Conservation (phyloP, 2,329 filamentous ascomycete species). For the Clonostachys solani region DNA sequence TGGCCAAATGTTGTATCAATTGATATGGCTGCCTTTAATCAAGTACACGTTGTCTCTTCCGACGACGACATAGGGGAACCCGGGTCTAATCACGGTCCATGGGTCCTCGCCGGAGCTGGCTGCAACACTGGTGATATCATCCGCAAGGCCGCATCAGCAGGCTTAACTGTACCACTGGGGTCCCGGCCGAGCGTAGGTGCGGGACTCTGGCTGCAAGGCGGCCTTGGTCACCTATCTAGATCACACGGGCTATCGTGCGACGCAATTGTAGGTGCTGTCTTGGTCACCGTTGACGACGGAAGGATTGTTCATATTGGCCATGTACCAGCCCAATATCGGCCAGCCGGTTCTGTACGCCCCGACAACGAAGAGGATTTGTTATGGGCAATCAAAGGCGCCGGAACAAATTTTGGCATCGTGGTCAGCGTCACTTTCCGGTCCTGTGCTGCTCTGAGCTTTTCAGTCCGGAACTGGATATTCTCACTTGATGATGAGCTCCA, state of each 20-base stretch:
- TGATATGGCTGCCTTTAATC: constrained; percentile 53
- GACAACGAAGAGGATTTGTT: constrained; percentile 46
- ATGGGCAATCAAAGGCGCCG: constrained; percentile 55
- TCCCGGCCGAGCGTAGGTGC: constrained; percentile 59
- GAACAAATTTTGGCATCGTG: constrained; percentile 56
- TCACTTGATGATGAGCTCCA: constrained; percentile 20
- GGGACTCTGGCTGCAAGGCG: constrained; percentile 61
- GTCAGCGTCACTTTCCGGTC: constrained; percentile 47
- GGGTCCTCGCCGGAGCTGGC: constrained; percentile 49
- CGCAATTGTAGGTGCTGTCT: constrained; percentile 52
- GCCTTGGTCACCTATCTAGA: constrained; percentile 56
- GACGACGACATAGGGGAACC: constrained; percentile 10
- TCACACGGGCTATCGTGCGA: constrained; percentile 55
- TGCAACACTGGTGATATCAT: constrained; percentile 53
- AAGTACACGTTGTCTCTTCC: constrained; percentile 34
- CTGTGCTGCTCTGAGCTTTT: constrained; percentile 32
- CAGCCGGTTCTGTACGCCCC: constrained; percentile 30
- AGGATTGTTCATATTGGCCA: constrained; percentile 43
- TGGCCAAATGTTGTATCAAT: constrained; percentile 46
- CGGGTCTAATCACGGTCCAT: constrained; percentile 6
- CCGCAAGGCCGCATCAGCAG: constrained; percentile 33
- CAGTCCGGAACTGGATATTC: constrained; percentile 32
- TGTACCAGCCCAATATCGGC: constrained; percentile 41
- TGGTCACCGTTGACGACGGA: constrained; percentile 46
- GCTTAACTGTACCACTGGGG: constrained; percentile 54